These are phyloP conservation scores for Apiospora phragmitis DNA, from an alignment of 2,329 filamentous ascomycete genomes.

Conservation along the genomic window DNA sequence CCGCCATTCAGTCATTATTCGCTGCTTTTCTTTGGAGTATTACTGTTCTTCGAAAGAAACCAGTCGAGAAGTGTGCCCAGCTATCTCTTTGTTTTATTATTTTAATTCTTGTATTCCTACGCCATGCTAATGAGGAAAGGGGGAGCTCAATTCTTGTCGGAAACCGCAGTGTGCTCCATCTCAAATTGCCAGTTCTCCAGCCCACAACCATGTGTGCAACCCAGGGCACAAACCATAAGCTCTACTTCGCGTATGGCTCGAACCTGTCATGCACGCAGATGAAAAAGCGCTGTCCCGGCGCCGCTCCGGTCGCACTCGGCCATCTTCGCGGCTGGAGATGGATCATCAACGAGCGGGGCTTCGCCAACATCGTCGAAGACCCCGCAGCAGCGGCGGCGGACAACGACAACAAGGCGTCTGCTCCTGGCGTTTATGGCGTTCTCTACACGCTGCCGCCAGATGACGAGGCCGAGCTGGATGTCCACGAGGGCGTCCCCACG, in stretches of 20 bases:
- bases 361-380: constrained; percentile 63
- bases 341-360: constrained; percentile 68
- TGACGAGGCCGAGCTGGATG: constrained; percentile 56
- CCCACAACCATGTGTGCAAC: not conserved
- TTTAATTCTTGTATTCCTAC: too few relatives aligned
- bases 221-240: constrained; percentile 2
- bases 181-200: too few relatives aligned
- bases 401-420: not conserved
- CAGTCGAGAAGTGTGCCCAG: too few relatives aligned
- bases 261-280: constrained; percentile 70
- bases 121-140: too few relatives aligned
- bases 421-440: constrained; percentile 54
- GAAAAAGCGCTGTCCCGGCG: constrained; percentile 59
- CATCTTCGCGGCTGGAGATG: constrained; percentile 58
- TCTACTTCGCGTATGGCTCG: constrained; percentile 72
- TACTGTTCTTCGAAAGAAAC: too few relatives aligned
- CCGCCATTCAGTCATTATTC: too few relatives aligned
- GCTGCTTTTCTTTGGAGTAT: too few relatives aligned
- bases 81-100: too few relatives aligned
- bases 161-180: too few relatives aligned
- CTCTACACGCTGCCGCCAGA: constrained; percentile 50
- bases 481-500: constrained; percentile 62
- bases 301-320: constrained; percentile 57
- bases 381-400: not conserved
- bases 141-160: too few relatives aligned